Conservation (phyloP, 2,329 filamentous ascomycete genomes). For the Cladosporium sphaerospermum region DNA sequence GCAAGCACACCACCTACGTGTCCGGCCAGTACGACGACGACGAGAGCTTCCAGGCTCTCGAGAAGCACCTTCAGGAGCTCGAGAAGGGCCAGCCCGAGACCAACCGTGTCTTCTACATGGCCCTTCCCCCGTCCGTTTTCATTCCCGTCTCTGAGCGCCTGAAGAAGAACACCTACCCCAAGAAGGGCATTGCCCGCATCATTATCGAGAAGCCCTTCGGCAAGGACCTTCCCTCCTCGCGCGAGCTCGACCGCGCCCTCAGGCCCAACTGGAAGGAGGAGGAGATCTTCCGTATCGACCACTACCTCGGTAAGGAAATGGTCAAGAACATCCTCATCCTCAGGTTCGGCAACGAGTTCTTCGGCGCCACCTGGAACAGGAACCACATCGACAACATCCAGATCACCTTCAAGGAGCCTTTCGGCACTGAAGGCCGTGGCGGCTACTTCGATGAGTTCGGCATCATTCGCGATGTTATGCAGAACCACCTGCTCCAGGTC, state of each 20-base stretch:
- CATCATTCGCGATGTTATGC: conserved; percentile 99
- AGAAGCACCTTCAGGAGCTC: conserved; percentile 76
- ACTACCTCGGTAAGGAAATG: conserved; percentile 99
- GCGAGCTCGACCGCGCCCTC: conserved; percentile 88
- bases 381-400: conserved; percentile 99
- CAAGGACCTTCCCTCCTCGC: conserved; percentile 89
- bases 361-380: conserved; percentile 97
- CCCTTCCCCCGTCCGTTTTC: conserved; percentile 93
- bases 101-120: conserved; percentile 98
- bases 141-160: conserved; percentile 95
- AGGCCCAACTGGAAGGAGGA: conserved; percentile 98
- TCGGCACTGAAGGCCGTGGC: conserved; percentile 93
- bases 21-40: conserved; percentile 98
- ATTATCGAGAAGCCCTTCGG: conserved; percentile 99
- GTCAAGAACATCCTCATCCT: conserved; percentile 99
- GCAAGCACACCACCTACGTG: conserved; percentile 80
- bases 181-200: conserved; percentile 82
- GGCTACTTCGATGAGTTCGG: conserved; percentile 99
- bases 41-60: conserved; percentile 81
- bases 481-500: conserved; percentile 97
- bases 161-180: conserved; percentile 95
- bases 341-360: conserved; percentile 97
- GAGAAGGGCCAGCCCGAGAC: conserved; percentile 77
- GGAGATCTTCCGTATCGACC: conserved; percentile 97
- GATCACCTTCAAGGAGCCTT: conserved; percentile 99